A percentile compares a stretch with the other conserved stretches of the same genome.
Conservation (phyloP, 805 yeast genomes). For the Ogataea thermomethanolica region DNA sequence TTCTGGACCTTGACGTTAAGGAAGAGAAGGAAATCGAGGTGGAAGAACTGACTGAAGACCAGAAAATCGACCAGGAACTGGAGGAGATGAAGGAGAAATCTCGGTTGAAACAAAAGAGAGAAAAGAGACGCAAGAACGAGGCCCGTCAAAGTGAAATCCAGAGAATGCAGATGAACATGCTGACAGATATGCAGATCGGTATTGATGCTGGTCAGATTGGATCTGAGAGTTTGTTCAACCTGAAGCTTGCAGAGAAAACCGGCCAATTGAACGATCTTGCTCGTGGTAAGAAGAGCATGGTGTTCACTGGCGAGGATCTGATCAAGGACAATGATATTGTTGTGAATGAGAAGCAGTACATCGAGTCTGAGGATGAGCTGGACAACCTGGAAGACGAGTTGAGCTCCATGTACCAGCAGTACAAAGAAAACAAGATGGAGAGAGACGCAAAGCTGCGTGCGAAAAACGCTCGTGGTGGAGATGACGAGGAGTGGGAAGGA, state of each 20-base stretch:
- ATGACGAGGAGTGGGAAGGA: slow-evolving; percentile 79
- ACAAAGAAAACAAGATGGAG: slow-evolving; percentile 63
- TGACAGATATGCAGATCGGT: slow-evolving; percentile 90
- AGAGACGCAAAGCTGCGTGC: slow-evolving; percentile 68
- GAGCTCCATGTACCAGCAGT: slow-evolving; percentile 74
- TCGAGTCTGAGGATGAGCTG: slow-evolving; percentile 46
- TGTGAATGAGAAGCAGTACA: slow-evolving; percentile 35
- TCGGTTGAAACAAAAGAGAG: slow-evolving; percentile 67
- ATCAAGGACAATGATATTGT: slow-evolving; percentile 54
- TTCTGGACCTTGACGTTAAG: slow-evolving; percentile 65
- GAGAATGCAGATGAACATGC: slow-evolving; percentile 95
- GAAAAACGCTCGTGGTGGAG: slow-evolving; percentile 70
- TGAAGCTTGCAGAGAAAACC: slow-evolving; percentile 82
- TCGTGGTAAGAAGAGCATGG: slow-evolving; percentile 68
- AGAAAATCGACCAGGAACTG: slow-evolving; percentile 81
- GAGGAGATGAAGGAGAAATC: slow-evolving; percentile 69
- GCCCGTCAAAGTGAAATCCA: slow-evolving; percentile 79
- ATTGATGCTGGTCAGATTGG: slow-evolving; percentile 84
- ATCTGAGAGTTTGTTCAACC: slow-evolving; percentile 73
- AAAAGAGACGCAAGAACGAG: slow-evolving; percentile 79
- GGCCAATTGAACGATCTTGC: slow-evolving; percentile 74
- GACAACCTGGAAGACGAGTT: slow-evolving; percentile 79
- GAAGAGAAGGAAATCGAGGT: slow-evolving; percentile 46
- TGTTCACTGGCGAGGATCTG: slow-evolving; percentile 55
- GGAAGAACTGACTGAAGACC: slow-evolving; percentile 79